Conservation (phyloP, 208 protist species). For the Trypanosoma brucei region DNA sequence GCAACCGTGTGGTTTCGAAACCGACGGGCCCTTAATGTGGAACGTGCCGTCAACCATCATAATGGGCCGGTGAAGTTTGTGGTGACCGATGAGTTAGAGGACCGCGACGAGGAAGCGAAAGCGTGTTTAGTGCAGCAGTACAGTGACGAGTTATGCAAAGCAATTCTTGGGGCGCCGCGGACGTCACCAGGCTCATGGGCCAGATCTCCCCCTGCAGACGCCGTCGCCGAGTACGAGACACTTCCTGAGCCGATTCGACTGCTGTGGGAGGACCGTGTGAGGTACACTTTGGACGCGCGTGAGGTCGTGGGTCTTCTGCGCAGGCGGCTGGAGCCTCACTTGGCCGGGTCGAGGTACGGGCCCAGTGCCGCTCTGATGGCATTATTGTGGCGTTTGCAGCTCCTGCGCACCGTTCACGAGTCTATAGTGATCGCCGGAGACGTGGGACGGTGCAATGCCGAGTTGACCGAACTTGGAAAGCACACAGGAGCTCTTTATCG, state of each 20-base stretch:
- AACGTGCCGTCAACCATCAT: too few species aligned
- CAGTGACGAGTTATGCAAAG: slow-evolving; percentile 8
- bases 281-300: slow-evolving; percentile 12
- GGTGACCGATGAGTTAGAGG: neutral
- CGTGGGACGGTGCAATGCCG: slow-evolving; percentile 42
- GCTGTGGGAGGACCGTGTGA: slow-evolving; percentile 18
- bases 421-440: slow-evolving; percentile 40
- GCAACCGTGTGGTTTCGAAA: neutral
- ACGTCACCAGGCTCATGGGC: neutral
- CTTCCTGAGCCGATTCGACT: slow-evolving; percentile 12
- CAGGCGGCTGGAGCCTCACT: neutral
- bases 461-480: slow-evolving; percentile 34
- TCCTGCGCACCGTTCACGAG: slow-evolving; percentile 41
- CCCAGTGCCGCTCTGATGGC: slow-evolving; percentile 37
- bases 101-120: neutral
- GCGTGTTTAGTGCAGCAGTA: slow-evolving; percentile 6
- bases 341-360: neutral
- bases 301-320: slow-evolving; percentile 4
- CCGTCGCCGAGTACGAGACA: neutral
- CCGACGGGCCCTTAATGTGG: too few species aligned
- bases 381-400: slow-evolving; percentile 50
- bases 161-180: slow-evolving; percentile 13
- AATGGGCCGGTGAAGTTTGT: too few species aligned
- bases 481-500: slow-evolving; percentile 33
- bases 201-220: neutral